These are phyloP conservation scores for Heritiera littoralis DNA, from an alignment of 345 rosid genomes.

Conservation along the genomic window DNA sequence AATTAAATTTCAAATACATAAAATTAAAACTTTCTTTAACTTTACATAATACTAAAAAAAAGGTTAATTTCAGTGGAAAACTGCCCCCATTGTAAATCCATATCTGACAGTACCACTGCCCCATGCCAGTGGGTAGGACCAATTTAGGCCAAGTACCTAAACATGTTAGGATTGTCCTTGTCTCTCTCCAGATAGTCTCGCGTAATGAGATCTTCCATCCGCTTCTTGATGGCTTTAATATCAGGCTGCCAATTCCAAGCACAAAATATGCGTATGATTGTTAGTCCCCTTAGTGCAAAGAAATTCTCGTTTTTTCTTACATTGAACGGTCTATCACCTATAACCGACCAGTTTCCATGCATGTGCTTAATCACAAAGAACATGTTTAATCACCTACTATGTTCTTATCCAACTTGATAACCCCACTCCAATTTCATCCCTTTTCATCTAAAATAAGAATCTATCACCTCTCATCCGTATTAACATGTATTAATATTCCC, in stretches of 20 bases:
- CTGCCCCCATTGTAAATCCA: not conserved
- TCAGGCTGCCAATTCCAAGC: conserved; percentile 67
- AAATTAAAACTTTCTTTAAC: not conserved
- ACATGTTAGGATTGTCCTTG: conserved; percentile 51
- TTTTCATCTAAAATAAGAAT: too few species aligned
- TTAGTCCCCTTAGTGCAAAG: too few species aligned
- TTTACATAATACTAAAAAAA: not conserved
- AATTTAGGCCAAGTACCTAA: conserved; percentile 71
- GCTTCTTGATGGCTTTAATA: conserved; percentile 88
- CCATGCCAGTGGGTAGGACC: not conserved
- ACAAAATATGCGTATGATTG: not conserved
- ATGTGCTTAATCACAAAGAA: too few species aligned
- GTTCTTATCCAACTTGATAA: too few species aligned
- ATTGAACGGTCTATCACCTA: not conserved
- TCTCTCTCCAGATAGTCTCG: conserved; percentile 50
- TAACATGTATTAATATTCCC: too few species aligned
- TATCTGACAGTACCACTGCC: too few species aligned
- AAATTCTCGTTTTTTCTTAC: too few species aligned
- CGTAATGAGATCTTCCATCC: conserved; percentile 87
- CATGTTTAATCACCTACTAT: too few species aligned
- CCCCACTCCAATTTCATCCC: too few species aligned
- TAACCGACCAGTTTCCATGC: not conserved
- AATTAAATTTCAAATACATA: too few species aligned
- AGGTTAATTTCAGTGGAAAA: too few species aligned
- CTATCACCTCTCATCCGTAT: too few species aligned